These are phyloP conservation scores for Malus sieversii DNA, from an alignment of 306 rosid genomes.

Conservation along the genomic window DNA sequence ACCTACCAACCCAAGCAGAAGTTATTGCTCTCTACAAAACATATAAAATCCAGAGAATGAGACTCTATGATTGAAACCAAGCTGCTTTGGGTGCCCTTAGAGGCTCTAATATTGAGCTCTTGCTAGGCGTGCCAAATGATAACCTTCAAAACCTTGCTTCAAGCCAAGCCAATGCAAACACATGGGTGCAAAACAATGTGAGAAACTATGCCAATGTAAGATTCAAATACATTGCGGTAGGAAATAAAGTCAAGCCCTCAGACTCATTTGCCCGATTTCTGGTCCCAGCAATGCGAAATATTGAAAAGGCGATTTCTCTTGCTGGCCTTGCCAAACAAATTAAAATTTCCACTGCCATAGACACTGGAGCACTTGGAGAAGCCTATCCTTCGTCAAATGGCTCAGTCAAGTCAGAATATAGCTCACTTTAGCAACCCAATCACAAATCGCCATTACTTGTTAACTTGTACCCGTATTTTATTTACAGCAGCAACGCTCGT, in stretches of 20 bases:
- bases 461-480: constrained; percentile 14
- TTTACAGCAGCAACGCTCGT: not conserved
- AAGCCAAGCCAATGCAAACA: not conserved
- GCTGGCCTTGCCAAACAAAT: not conserved
- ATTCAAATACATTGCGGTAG: constrained; percentile 21
- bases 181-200: constrained; percentile 21
- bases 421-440: not conserved
- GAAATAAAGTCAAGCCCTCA: constrained; percentile 19
- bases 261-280: not conserved
- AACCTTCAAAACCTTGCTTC: constrained; percentile 9
- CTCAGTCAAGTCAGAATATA: not conserved
- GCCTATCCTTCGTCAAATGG: constrained; percentile 21
- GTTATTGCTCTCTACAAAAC: constrained; percentile 14
- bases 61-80: constrained; percentile 22
- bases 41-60: constrained; percentile 22
- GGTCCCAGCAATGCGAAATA: constrained; percentile 16
- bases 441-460: not conserved
- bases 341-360: constrained; percentile 24
- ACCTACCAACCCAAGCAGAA: constrained; percentile 26
- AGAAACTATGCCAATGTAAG: constrained; percentile 1
- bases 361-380: not conserved
- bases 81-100: constrained; percentile 24
- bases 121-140: constrained; percentile 3
- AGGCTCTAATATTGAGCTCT: constrained; percentile 30
- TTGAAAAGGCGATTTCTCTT: not conserved